Evolutionary conservation across 257 asterid genomes (phyloP).

Genomic region (Solanum tarijense): DNA sequence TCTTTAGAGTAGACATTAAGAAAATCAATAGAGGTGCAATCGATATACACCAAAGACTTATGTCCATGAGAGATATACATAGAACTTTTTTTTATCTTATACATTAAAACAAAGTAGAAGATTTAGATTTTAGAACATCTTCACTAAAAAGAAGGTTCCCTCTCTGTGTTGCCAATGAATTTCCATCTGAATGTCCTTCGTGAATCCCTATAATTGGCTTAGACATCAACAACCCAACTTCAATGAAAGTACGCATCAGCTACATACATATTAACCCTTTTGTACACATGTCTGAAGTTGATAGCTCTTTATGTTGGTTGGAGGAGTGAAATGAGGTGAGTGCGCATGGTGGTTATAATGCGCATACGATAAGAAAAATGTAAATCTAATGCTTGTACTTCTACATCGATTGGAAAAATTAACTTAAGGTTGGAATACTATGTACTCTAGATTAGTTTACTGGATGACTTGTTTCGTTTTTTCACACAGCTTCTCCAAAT

Average conservation of each 20-base stretch:
- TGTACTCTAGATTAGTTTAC: neutral
- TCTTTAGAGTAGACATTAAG: neutral
- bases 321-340: neutral
- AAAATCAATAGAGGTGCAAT: neutral
- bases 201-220: neutral
- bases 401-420: neutral
- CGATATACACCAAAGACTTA: neutral
- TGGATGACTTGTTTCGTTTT: neutral
- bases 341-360: neutral
- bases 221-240: neutral
- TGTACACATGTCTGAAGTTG: neutral
- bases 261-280: neutral
- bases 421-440: neutral
- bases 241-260: neutral
- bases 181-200: neutral
- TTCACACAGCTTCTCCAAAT: neutral
- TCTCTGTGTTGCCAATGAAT: neutral
- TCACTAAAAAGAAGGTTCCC: neutral
- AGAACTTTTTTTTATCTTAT: neutral
- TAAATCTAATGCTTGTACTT: neutral
- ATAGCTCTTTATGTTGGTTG: neutral
- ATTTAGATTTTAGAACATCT: neutral
- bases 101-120: neutral
- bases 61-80: neutral
- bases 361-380: neutral